phyloP scores from a whole-genome alignment of 169 alveolate species.

The Eimeria maxima region DNA sequence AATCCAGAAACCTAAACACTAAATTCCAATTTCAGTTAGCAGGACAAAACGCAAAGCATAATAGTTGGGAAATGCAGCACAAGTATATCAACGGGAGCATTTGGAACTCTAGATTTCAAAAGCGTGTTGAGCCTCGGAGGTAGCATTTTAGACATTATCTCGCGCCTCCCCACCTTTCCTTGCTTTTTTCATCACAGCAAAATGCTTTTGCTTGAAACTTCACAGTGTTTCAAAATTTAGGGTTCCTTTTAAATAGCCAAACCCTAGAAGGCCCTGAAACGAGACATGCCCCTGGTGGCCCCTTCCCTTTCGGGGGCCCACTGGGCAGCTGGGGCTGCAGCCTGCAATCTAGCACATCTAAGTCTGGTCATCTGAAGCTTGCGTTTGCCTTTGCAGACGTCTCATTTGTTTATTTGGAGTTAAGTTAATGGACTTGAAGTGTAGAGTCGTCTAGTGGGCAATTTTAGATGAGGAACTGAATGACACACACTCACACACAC shows the following conservation, averaged over 20 bases:
- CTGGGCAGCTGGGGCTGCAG: slow-evolving; percentile 59
- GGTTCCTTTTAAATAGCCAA: no score
- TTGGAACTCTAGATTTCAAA: no score
- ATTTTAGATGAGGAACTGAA: background rate
- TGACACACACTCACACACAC: background rate
- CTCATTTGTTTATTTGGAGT: background rate
- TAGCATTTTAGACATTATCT: background rate
- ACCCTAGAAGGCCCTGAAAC: no score
- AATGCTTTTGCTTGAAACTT: no score
- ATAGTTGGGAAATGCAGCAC: background rate
- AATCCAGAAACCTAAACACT: background rate
- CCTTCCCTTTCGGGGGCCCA: background rate
- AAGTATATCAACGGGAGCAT: background rate
- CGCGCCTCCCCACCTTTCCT: no score
- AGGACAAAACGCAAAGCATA: background rate
- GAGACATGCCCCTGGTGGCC: background rate
- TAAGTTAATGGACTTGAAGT: background rate
- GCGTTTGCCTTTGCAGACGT: background rate
- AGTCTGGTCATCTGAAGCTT: background rate
- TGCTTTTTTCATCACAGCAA: no score
- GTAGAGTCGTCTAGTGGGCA: no score
- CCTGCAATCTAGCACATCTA: slow-evolving; percentile 3
- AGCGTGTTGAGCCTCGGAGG: background rate
- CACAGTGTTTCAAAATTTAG: no score
- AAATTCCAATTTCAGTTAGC: background rate